phyloP scores from a whole-genome alignment of 805 yeast genomes.

The Saccharomycopsis lassenensis region DNA sequence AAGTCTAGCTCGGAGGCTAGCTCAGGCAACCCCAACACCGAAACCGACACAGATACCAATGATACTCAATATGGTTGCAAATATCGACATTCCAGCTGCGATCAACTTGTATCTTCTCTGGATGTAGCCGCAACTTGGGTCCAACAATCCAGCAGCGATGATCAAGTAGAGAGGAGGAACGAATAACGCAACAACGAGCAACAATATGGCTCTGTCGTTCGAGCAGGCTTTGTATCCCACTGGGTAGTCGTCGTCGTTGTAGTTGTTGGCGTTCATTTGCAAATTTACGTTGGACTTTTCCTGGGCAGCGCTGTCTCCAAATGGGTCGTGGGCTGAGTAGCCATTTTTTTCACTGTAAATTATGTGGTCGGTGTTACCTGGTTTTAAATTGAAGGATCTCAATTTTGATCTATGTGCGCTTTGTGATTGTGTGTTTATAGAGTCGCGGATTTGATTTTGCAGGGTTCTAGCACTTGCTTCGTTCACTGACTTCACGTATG shows the following conservation, averaged over 20 bases:
- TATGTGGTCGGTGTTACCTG: too few relatives aligned
- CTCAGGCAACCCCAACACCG: slow-evolving; percentile 30
- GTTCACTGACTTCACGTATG: slow-evolving; percentile 12
- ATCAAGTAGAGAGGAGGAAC: slow-evolving; percentile 18
- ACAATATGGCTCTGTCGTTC: slow-evolving; percentile 5
- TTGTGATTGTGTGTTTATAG: slow-evolving; percentile 4
- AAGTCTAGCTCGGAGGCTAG: too few relatives aligned
- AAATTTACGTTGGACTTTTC: not conserved
- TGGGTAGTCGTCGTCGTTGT: slow-evolving; percentile 1
- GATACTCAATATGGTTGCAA: slow-evolving; percentile 18
- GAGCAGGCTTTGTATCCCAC: slow-evolving; percentile 7
- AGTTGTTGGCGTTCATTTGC: slow-evolving; percentile 1
- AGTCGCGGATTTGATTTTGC: slow-evolving; percentile 4
- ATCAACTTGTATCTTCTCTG: slow-evolving; percentile 15
- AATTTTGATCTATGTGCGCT: slow-evolving; percentile 5
- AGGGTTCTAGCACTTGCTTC: slow-evolving; percentile 7
- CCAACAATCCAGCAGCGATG: slow-evolving; percentile 18
- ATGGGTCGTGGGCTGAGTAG: too few relatives aligned
- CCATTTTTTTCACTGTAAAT: slow-evolving; percentile 9
- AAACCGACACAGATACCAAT: slow-evolving; percentile 38
- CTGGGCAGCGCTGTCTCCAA: not conserved
- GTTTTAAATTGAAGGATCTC: slow-evolving; percentile 14
- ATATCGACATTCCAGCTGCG: slow-evolving; percentile 14
- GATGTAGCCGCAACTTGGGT: slow-evolving; percentile 15
- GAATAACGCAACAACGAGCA: slow-evolving; percentile 14